Evolutionary conservation across 2,329 filamentous ascomycete species (phyloP).

Genomic region (Trichophyton schoenleinii): DNA sequence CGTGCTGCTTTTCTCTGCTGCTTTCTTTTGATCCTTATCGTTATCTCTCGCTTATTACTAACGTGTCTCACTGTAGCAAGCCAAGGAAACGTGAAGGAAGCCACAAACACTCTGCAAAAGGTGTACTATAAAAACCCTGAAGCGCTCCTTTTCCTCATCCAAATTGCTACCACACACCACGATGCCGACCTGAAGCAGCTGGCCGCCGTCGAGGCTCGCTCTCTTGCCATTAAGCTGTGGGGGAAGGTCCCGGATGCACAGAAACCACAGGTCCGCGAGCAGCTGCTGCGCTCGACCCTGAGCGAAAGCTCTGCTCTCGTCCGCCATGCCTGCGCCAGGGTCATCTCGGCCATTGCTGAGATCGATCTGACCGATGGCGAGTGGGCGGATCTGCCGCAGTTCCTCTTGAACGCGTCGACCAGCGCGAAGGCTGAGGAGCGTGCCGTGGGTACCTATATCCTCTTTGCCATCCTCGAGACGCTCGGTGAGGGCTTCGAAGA

Average conservation of each 20-base stretch:
- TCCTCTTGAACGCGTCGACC: constrained; percentile 66
- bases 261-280: constrained; percentile 67
- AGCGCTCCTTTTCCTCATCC: constrained; percentile 72
- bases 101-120: constrained; percentile 81
- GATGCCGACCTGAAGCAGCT: constrained; percentile 66
- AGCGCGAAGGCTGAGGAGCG: constrained; percentile 65
- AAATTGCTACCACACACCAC: constrained; percentile 71
- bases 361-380: constrained; percentile 78
- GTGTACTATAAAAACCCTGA: constrained; percentile 81
- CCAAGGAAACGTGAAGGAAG: constrained; percentile 77
- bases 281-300: constrained; percentile 71
- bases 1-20: background rate
- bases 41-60: constrained; percentile 6
- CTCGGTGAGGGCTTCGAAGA: constrained; percentile 74
- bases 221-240: constrained; percentile 81
- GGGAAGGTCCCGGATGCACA: constrained; percentile 56
- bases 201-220: constrained; percentile 77
- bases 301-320: constrained; percentile 64
- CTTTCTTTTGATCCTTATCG: constrained; percentile 5
- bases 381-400: constrained; percentile 67
- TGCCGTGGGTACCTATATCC: constrained; percentile 83
- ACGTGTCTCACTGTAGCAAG: constrained; percentile 48
- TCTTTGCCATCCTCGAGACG: constrained; percentile 81
- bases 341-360: constrained; percentile 76
- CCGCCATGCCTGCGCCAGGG: constrained; percentile 74